Percentiles rank a stretch among this genome's conserved stretches.
phyloP scores from a whole-genome alignment of 2,329 filamentous ascomycete genomes.

The Cryoendolithus antarcticus region DNA sequence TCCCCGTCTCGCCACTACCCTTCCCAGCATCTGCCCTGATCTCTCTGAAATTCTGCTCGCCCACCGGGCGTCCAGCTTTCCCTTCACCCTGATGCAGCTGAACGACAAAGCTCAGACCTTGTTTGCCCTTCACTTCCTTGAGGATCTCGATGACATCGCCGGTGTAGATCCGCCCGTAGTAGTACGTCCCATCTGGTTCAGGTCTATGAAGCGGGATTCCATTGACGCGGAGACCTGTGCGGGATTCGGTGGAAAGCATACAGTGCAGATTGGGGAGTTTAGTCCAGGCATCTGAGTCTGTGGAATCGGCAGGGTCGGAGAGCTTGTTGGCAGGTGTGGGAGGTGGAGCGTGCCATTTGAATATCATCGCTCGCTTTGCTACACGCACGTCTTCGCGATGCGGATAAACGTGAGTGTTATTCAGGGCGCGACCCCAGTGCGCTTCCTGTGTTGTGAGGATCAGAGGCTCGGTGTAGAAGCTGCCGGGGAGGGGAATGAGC shows the following conservation, averaged over 20 bases:
- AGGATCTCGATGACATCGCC: slow-evolving; percentile 69
- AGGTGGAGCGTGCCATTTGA: slow-evolving; percentile 53
- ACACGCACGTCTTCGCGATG: slow-evolving; percentile 55
- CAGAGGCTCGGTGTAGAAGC: slow-evolving; percentile 37
- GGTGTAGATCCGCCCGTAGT: slow-evolving; percentile 58
- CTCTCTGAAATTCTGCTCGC: neutral
- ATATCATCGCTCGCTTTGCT: slow-evolving; percentile 68
- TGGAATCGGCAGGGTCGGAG: too few relatives aligned
- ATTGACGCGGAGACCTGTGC: slow-evolving; percentile 65
- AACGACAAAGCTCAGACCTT: slow-evolving; percentile 28
- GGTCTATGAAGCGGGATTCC: slow-evolving; percentile 50
- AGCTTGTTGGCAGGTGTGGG: too few relatives aligned
- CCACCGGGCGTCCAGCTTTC: slow-evolving; percentile 2
- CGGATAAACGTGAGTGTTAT: slow-evolving; percentile 57
- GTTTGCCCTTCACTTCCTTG: slow-evolving; percentile 20
- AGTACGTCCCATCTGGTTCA: slow-evolving; percentile 32
- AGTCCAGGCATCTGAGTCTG: slow-evolving; percentile 40
- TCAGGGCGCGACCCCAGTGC: slow-evolving; percentile 62
- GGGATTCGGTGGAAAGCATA: slow-evolving; percentile 70
- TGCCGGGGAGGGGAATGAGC: slow-evolving; percentile 53
- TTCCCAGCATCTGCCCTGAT: too few relatives aligned
- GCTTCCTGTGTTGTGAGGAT: slow-evolving; percentile 54
- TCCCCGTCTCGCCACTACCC: too few relatives aligned
- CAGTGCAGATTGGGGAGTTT: slow-evolving; percentile 45
- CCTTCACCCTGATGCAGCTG: slow-evolving; percentile 29